These are phyloP conservation scores for Dictyostelium brefeldianum DNA, from an alignment of 78 protist genomes.

Conservation along the genomic window DNA sequence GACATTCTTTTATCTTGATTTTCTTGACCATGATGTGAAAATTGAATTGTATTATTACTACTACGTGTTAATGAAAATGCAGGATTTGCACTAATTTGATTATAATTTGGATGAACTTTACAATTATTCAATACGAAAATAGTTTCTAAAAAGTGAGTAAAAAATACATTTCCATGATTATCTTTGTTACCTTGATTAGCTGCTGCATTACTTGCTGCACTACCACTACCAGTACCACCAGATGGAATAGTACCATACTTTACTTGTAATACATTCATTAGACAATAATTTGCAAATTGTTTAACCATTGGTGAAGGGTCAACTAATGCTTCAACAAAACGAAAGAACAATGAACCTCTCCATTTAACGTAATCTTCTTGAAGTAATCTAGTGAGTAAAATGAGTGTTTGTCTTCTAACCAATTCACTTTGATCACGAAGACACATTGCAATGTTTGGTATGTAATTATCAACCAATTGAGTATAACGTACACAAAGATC, in stretches of 20 bases:
- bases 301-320: conserved; percentile 77
- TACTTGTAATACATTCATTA: conserved; percentile 63
- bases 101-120: conserved; percentile 79
- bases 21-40: conserved; percentile 31
- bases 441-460: conserved; percentile 80
- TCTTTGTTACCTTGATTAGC: background rate
- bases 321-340: conserved; percentile 81
- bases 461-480: conserved; percentile 78
- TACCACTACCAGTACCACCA: background rate
- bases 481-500: conserved; percentile 90
- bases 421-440: conserved; percentile 75
- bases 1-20: conserved; percentile 54
- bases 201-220: background rate
- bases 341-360: conserved; percentile 87
- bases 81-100: conserved; percentile 27
- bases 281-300: conserved; percentile 77
- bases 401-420: conserved; percentile 87
- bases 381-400: conserved; percentile 77
- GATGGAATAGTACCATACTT: conserved; percentile 53
- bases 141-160: conserved; percentile 80
- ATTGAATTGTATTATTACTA: background rate
- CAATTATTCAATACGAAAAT: conserved; percentile 82
- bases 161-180: conserved; percentile 51
- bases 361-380: conserved; percentile 91
- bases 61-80: background rate